These are phyloP conservation scores for Arachis stenosperma DNA, from an alignment of 306 rosid genomes.

Conservation along the genomic window DNA sequence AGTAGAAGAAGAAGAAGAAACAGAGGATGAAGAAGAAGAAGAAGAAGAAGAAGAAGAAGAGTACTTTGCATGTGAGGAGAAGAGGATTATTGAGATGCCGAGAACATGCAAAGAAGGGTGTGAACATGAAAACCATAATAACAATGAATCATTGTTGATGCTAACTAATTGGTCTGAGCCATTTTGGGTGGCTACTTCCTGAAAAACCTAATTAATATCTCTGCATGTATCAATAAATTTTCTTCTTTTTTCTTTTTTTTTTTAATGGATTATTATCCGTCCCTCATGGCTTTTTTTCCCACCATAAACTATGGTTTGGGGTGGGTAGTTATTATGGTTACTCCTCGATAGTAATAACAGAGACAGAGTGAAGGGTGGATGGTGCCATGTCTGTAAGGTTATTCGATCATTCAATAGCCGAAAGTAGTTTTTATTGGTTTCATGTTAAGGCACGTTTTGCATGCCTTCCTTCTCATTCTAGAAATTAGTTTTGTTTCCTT, in stretches of 20 bases:
- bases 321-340: constrained; percentile 65
- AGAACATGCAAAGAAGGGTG: constrained; percentile 68
- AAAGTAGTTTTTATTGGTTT: constrained; percentile 20
- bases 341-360: constrained; percentile 11
- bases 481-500: constrained; percentile 3
- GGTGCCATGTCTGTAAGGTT: background rate
- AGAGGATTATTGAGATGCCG: constrained; percentile 39
- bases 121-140: constrained; percentile 55
- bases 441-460: background rate
- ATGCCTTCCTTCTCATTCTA: background rate
- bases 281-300: constrained; percentile 11
- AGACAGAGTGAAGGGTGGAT: background rate
- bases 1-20: background rate
- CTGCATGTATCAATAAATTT: background rate
- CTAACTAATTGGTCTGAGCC: constrained; percentile 55
- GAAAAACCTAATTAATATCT: constrained; percentile 31
- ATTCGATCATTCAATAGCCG: background rate
- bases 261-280: background rate
- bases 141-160: constrained; percentile 39
- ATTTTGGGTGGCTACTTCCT: constrained; percentile 63
- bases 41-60: background rate
- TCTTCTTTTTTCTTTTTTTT: constrained; percentile 23
- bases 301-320: constrained; percentile 41
- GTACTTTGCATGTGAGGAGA: background rate
- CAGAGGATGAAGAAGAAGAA: background rate